Base-by-base conservation (phyloP, 768 basidiomycete genomes). In the Hygrocybe punicea region DNA sequence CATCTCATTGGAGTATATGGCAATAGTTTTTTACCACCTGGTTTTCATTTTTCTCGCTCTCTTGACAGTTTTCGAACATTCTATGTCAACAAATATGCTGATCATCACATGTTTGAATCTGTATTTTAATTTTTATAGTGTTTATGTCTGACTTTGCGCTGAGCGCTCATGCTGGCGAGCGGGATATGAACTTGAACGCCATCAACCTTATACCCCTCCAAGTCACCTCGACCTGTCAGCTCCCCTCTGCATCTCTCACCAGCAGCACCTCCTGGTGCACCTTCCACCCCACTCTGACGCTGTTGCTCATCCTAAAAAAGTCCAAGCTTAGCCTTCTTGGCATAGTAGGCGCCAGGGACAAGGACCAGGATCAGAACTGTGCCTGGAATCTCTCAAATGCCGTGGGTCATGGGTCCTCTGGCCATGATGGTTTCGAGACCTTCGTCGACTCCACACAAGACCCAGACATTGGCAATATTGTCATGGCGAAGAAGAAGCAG, bases 401-500 rank as follows among this genome's bases (percentile, higher is more conserved):
- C n/a, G n/a, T n/a, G n/a, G n/a, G n/a, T n/a, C n/a, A n/a, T 39
- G 64, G 54, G 59, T 66, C 33, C 6, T 58, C 68, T 11, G 73
- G 73, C 2, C 69, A 70, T 17, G 73, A 80, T 5, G 83, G 83
- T 1, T 85, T 88, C 63, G 88, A 91, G 61, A 88, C 91, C 46
- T 80, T 78, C 61, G 85, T 90, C 8, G 89, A 90, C 60, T 82
- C 84, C 1, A 71, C 78, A 0, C 72, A 79, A 19, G 86, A 88
- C 62, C 81, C 83, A 0, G 87, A 87, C 19, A 73, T 85, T 34
- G 85, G 81, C 6, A 86, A 89, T 60, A 81, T 90, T 17, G 66
- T 87, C 19, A 77, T 91, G 67, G 83, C 90, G 36, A 87, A 86
- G 79, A 89, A 88, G 80, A 84, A 84, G 75, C 88, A 87, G 62